A percentile compares a stretch with the other conserved stretches of the same genome.
Conservation (phyloP, 768 basidiomycete species). For the Cytidiella melzeri region DNA sequence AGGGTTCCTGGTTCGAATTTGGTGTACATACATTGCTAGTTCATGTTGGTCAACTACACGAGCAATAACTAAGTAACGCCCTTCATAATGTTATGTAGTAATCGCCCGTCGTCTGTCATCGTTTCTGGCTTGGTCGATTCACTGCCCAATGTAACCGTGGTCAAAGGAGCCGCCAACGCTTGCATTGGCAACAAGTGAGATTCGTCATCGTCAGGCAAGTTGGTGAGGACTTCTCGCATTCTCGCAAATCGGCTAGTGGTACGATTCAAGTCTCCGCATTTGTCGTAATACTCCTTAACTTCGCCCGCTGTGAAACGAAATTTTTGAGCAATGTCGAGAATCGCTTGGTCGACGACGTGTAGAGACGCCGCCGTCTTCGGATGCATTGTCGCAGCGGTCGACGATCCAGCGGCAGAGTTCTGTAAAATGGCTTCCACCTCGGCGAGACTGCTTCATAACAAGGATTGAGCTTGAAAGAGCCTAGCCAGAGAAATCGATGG, state of each 20-base stretch:
- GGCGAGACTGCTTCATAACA: not conserved
- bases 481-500: too few relatives aligned
- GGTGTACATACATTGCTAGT: too few relatives aligned
- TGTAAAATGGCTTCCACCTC: not conserved
- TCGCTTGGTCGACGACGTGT: constrained; percentile 61
- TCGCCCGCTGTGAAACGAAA: constrained; percentile 70
- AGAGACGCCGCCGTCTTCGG: constrained; percentile 18
- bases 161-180: too few relatives aligned
- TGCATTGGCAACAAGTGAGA: too few relatives aligned
- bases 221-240: constrained; percentile 47
- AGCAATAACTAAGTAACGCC: too few relatives aligned
- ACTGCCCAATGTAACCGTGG: too few relatives aligned
- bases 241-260: constrained; percentile 60
- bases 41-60: too few relatives aligned
- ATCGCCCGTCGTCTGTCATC: too few relatives aligned
- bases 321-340: constrained; percentile 61
- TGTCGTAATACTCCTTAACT: constrained; percentile 74
- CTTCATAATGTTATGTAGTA: too few relatives aligned
- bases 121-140: too few relatives aligned
- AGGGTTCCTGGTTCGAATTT: too few relatives aligned
- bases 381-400: not conserved
- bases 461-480: too few relatives aligned
- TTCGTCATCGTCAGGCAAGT: constrained; percentile 17
- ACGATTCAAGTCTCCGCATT: constrained; percentile 61
- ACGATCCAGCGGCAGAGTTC: not conserved